Evolutionary conservation across 306 rosid genomes (phyloP), one percentile per base, ranked within the genome.

Genomic region (Cicer chorassanicum): DNA sequence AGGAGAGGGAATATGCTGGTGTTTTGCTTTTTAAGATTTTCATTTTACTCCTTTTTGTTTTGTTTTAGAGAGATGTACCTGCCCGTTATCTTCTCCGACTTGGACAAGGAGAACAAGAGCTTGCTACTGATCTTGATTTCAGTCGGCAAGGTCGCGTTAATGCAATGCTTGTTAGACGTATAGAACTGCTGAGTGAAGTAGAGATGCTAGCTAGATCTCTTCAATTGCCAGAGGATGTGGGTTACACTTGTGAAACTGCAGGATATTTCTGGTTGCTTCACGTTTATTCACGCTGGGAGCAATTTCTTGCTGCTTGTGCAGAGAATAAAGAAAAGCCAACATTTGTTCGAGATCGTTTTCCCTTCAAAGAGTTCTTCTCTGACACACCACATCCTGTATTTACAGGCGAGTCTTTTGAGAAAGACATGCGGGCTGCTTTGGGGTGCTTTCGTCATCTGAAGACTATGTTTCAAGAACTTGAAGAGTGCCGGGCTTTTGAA

Each of bases 51-150:
- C 34, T 62, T 72, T 61, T 65, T 29, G 36, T 29, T 41, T 62
- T 80, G 55, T 83, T 78, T 77, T 75, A 92, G 99, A 94, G 99
- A 88, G 99, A 92, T 84, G 95, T 94, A 29, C 99, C 99, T 44
- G 97, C 99, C 67, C 96, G 97, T 36, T 94, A 94, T 92, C 96
- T 94, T 56, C 99, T 94, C 78, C 90, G 99, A 67, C 99, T 94
- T 86, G 99, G 99, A 81, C 97, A 94, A 84, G 99, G 99, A 76
- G 99, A 94, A 71, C 99, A 92, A 80, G 99, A 94, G 87, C 91
- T 94, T 45, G 99, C 96, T 62, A 94, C 99, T 45, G 99, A 94
- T 85, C 97, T 92, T 69, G 99, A 94, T 82, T 94, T 94, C 83
- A 94, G 97, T 76, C 85, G 99, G 77, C 99, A 92, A 84, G 99